Base-by-base conservation (phyloP, 73 alveolate genomes). In the Paraurostyla sp. region DNA sequence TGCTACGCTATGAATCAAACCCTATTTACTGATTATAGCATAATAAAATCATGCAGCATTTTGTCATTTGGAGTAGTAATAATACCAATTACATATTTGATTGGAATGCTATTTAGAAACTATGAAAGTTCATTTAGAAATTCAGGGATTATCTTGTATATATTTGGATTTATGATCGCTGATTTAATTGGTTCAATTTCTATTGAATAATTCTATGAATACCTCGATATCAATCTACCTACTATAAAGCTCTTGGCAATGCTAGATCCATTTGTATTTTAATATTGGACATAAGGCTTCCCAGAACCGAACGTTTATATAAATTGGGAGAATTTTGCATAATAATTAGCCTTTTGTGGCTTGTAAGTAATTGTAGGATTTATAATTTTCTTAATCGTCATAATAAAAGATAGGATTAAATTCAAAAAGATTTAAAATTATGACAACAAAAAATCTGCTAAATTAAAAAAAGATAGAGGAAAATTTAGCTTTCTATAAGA, bases 241-340 rank as follows among this genome's bases (percentile, higher is more conserved):
- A 33, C 36, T 1, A 9, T 9, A 18, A 65, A 40, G 42, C 41
- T 11, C 25, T 11, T 65, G 9, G 36, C 42, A 16, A 65, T 65
- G 82, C 16, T 65, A 35, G 82, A 65, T 65, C 82, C 82, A 11
- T 65, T 65, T 65, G 58, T 65, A 65, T 65, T 65, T 65, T 65
- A 65, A 15, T 65, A 65, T 30, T 65, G 82, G 82, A 58, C 82
- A 3, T 38, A 65, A 40, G 82, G 82, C 4, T 65, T 65, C 41
- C 59, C 82, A 7, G 56, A 7, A 16, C 2, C 7, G 41, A 65
- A 65, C 23, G 11, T 7, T 18, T 6, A 38, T 9, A 25, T 38
- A 7, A 16, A 65, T 38, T 9, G 41, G 41, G 82, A 58, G 13
- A 58, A 65, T 65, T 42, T 38, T 38, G 9, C 46, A 38, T 18